Evolutionary conservation across 1,139 yeast genomes (phyloP).

Genomic region (Yamadazyma blattariae): DNA sequence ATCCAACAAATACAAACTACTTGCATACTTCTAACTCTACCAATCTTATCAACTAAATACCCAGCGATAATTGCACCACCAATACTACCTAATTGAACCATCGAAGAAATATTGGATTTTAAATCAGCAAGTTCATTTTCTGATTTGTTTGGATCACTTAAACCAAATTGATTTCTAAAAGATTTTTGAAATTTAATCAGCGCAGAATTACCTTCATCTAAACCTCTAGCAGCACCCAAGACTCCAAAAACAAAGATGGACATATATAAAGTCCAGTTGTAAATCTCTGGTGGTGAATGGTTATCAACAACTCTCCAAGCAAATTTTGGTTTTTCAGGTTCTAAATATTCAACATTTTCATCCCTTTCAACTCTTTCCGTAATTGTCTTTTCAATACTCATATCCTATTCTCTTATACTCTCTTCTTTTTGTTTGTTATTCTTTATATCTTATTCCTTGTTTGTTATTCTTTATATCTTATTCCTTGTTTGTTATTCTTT

Average conservation of each 20-base stretch:
- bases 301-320: slow-evolving; percentile 29
- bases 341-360: slow-evolving; percentile 1
- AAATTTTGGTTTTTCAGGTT: slow-evolving; percentile 13
- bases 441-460: too few species aligned
- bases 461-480: too few species aligned
- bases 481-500: too few species aligned
- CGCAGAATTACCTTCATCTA: slow-evolving; percentile 52
- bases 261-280: slow-evolving; percentile 43
- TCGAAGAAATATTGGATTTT: slow-evolving; percentile 55
- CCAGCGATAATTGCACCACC: slow-evolving; percentile 55
- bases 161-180: slow-evolving; percentile 45
- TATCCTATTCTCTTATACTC: too few species aligned
- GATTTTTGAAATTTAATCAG: slow-evolving; percentile 46
- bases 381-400: too few species aligned
- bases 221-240: slow-evolving; percentile 59
- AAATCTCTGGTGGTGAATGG: slow-evolving; percentile 49
- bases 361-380: too few species aligned
- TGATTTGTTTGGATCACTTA: slow-evolving; percentile 37
- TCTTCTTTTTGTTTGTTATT: too few species aligned
- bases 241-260: slow-evolving; percentile 55
- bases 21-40: slow-evolving; percentile 54
- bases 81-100: slow-evolving; percentile 62
- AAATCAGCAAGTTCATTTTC: slow-evolving; percentile 39
- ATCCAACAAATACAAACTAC: slow-evolving; percentile 44
- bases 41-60: slow-evolving; percentile 50